Evolutionary conservation across 331 rosid genomes (phyloP), one percentile per base, ranked within the genome.

Genomic region (Phaseolus coccineus): DNA sequence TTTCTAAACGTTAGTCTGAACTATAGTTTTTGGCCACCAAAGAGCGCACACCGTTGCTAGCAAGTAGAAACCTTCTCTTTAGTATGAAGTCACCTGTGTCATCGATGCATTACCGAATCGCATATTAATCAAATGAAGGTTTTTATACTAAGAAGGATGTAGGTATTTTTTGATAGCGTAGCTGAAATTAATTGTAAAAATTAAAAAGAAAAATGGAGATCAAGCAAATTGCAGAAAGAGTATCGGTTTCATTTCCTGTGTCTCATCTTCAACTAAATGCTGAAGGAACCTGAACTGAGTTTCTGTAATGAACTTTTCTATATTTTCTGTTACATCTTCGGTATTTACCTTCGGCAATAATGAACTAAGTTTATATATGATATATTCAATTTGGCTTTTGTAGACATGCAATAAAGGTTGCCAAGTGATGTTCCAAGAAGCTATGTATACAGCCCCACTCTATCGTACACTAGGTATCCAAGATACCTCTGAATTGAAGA

Each of bases 381-480:
- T 65, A 30, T 58, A 61, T 28, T 59, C 24, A 62, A 31, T 31
- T 64, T 35, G 69, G 15, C 30, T 24, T 68, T 42, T 67, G 35
- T 24, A 42, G 37, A 67, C 11, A 50, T 14, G 19, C 15, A 22
- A 55, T 22, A 67, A 40, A 39, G 33, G 52, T 66, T 66, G 31
- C 52, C 22, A 68, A 44, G 42, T 28, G 9, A 4, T 58, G 39
- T 28, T 58, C 65, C 8, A 27, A 58, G 44, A 25, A 62, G 44
- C 68, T 62, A 31, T 50, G 59, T 30, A 31, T 15, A 13, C 3
- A 46, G 13, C 39, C 25, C 57, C 74, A 25, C 40, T 46, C 24
- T 67, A 69, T 46, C 57, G 8, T 46, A 47, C 35, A 46, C 25
- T 69, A 69, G 74, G 39, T 69, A 47, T 69, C 57, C 14, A 25